Evolutionary conservation across 139 green algal species (phyloP), one percentile per base, ranked within the genome.

Genomic region (Tetraselmis striata): DNA sequence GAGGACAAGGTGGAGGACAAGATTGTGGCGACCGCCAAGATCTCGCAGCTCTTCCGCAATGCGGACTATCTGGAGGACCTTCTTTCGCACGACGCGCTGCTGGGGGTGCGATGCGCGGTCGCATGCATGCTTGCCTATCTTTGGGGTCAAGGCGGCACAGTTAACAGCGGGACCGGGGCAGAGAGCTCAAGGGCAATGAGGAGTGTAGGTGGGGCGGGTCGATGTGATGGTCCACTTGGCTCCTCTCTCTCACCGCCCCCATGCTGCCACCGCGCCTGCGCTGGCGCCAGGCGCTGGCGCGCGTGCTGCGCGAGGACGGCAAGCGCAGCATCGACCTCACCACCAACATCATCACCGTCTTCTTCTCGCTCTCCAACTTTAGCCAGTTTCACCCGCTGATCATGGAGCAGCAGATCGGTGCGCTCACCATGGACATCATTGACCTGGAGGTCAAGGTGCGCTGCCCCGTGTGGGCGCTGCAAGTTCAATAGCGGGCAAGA

Each of bases 281-380:
- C 26, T 67, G 45, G 45, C 5, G 11, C 11, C 81, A 89, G 76
- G 92, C 93, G 25, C 87, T 98, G 31, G 86, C 92, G 0, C 86
- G 94, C 28, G 77, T 95, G 77, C 86, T 98, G 81, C 83, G 91
- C 0, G 94, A 98, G 83, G 94, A 98, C 28, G 92, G 91, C 77
- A 92, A 89, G 81, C 85, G 84, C 28, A 93, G 87, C 81, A 90
- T 94, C 30, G 93, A 97, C 85, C 85, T 98, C 75, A 89, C 86
- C 80, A 90, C 90, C 77, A 91, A 93, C 83, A 87, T 97, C 29
- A 78, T 93, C 23, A 88, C 80, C 23, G 88, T 93, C 29, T 97
- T 95, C 88, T 94, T 96, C 77, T 82, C 85, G 59, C 86, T 96
- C 67, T 94, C 88, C 82, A 92, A 95, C 86, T 94, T 95, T 79